phyloP scores from a whole-genome alignment of 2,329 filamentous ascomycete genomes.

The Daldinia sp. region DNA sequence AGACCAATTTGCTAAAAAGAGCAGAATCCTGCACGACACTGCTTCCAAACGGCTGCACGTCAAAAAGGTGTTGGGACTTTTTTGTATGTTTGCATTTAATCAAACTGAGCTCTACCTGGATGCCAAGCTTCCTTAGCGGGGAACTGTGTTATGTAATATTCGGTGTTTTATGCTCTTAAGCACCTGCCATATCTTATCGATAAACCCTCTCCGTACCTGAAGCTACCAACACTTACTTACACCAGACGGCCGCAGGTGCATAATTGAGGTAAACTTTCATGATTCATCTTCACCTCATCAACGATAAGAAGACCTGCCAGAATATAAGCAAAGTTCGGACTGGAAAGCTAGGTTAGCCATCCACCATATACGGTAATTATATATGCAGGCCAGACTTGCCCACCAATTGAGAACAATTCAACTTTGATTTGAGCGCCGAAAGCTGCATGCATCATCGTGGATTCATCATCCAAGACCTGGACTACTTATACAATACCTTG shows the following conservation, averaged over 20 bases:
- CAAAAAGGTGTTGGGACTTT: conserved; percentile 5
- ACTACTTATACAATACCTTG: neutral
- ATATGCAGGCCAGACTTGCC: conserved; percentile 23
- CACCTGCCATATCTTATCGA: conserved; percentile 21
- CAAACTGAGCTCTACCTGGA: conserved; percentile 1
- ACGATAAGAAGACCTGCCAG: neutral
- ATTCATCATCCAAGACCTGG: conserved; percentile 27
- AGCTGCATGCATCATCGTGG: conserved; percentile 40
- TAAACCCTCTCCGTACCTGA: conserved; percentile 6
- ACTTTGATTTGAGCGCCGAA: conserved; percentile 39
- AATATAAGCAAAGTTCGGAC: conserved; percentile 23
- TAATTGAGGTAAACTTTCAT: neutral
- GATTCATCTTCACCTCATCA: conserved; percentile 23
- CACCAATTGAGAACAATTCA: conserved; percentile 15
- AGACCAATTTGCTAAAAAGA: neutral
- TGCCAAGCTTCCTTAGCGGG: neutral
- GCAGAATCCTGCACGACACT: neutral
- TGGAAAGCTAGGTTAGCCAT: neutral
- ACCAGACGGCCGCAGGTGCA: neutral
- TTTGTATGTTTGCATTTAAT: neutral
- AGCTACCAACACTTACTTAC: too few species aligned
- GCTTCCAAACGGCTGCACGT: conserved; percentile 9
- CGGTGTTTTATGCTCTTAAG: neutral
- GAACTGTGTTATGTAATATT: conserved; percentile 11
- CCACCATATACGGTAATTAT: conserved; percentile 8